Evolutionary conservation across 495 filamentous ascomycete species (phyloP).

Genomic region (Letharia columbiana): DNA sequence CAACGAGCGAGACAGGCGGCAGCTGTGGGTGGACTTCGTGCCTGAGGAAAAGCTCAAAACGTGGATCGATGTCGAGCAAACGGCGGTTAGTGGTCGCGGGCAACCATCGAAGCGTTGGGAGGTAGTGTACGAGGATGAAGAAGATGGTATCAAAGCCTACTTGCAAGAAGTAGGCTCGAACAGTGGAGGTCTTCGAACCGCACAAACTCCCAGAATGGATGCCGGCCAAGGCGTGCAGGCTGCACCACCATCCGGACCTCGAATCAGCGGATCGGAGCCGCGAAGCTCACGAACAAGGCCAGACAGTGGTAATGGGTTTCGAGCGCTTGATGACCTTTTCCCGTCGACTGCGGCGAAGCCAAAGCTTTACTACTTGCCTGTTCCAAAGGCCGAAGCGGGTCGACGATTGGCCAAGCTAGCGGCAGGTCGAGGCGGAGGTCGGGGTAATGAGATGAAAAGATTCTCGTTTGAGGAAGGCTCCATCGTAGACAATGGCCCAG

Average conservation of each 20-base stretch:
- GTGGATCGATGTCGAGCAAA: slow-evolving; percentile 67
- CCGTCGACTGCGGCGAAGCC: slow-evolving; percentile 55
- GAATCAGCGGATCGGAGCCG: slow-evolving; percentile 10
- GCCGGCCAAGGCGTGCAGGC: slow-evolving; percentile 21
- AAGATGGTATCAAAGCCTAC: slow-evolving; percentile 47
- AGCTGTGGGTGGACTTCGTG: slow-evolving; percentile 84
- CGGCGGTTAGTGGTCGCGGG: slow-evolving; percentile 39
- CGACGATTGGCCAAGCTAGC: slow-evolving; percentile 60
- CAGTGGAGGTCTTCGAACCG: slow-evolving; percentile 25
- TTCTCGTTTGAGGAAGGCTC: slow-evolving; percentile 68
- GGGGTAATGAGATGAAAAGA: slow-evolving; percentile 58
- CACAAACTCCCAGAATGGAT: slow-evolving; percentile 28
- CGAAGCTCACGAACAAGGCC: background rate
- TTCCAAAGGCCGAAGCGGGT: slow-evolving; percentile 42
- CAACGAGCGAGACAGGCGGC: slow-evolving; percentile 73
- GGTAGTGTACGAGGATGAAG: slow-evolving; percentile 55
- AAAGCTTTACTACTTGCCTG: slow-evolving; percentile 58
- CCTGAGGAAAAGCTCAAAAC: slow-evolving; percentile 62
- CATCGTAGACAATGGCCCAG: slow-evolving; percentile 68
- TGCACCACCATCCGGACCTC: slow-evolving; percentile 24
- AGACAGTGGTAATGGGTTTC: slow-evolving; percentile 40
- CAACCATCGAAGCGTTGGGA: slow-evolving; percentile 53
- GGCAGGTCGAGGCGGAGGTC: slow-evolving; percentile 35
- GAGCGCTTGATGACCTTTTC: slow-evolving; percentile 57
- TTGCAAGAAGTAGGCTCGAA: slow-evolving; percentile 42